Percentiles rank a stretch among this genome's conserved stretches.
phyloP scores from a whole-genome alignment of 345 rosid genomes.

The Populus tremula region DNA sequence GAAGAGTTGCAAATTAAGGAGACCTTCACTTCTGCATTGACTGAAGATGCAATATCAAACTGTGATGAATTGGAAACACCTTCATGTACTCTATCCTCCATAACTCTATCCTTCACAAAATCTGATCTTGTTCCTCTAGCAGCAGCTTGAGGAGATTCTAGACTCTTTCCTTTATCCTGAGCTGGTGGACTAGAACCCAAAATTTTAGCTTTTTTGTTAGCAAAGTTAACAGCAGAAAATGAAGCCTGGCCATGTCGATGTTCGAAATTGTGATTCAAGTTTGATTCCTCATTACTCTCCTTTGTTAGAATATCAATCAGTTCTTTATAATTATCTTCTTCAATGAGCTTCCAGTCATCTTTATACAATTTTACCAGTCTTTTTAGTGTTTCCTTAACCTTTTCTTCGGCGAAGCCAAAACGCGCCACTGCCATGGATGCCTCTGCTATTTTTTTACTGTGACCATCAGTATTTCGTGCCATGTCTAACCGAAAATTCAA shows the following conservation, averaged over 20 bases:
- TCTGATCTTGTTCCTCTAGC: constrained; percentile 1
- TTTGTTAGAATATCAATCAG: not conserved
- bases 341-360: constrained; percentile 5
- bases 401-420: not conserved
- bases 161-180: not conserved
- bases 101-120: not conserved
- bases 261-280: not conserved
- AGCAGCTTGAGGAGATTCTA: not conserved
- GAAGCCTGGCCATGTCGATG: not conserved
- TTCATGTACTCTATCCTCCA: not conserved
- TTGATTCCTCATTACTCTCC: not conserved
- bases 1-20: constrained; percentile 9
- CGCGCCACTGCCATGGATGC: not conserved
- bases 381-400: constrained; percentile 1
- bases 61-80: not conserved
- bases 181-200: not conserved
- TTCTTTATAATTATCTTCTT: constrained; percentile 2
- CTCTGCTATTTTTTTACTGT: not conserved
- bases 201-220: constrained; percentile 1
- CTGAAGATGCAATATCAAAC: constrained; percentile 25
- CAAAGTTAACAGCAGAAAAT: not conserved
- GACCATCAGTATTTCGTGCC: not conserved
- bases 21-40: constrained; percentile 21
- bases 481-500: not conserved
- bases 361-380: constrained; percentile 1